Conservation (phyloP, 768 basidiomycete genomes). For the Lactarius tabidus region DNA sequence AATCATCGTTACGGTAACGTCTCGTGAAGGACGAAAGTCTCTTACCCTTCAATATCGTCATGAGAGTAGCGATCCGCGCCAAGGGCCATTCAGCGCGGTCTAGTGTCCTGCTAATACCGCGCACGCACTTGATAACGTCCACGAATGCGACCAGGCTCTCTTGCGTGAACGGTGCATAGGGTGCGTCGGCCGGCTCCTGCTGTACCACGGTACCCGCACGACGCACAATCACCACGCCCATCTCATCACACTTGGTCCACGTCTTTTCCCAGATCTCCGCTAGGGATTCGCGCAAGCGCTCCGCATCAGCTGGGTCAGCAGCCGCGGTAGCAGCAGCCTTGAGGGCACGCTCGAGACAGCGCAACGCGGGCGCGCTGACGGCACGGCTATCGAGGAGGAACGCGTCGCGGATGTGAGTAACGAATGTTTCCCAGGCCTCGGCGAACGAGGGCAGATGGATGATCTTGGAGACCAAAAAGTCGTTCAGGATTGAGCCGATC, state of each 20-base stretch:
- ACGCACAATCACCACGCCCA: constrained; percentile 53
- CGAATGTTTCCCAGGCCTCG: constrained; percentile 71
- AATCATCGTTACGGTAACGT: background rate
- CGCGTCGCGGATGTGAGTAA: constrained; percentile 64
- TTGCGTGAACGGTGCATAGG: constrained; percentile 59
- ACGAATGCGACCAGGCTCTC: constrained; percentile 82
- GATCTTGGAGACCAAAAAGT: constrained; percentile 72
- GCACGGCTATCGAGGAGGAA: constrained; percentile 59
- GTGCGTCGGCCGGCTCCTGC: background rate
- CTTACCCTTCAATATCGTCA: constrained; percentile 73
- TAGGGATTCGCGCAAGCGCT: constrained; percentile 35
- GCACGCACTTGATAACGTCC: constrained; percentile 60
- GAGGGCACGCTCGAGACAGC: constrained; percentile 77
- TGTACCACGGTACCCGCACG: constrained; percentile 24
- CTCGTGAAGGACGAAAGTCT: background rate
- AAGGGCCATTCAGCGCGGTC: constrained; percentile 63
- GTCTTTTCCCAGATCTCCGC: constrained; percentile 53
- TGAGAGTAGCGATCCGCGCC: constrained; percentile 58
- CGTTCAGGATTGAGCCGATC: constrained; percentile 76
- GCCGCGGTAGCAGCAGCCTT: constrained; percentile 51
- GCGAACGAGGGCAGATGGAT: constrained; percentile 66
- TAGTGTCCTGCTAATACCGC: constrained; percentile 45
- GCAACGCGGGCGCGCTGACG: constrained; percentile 79
- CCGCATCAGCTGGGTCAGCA: constrained; percentile 31
- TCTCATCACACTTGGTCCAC: constrained; percentile 65